Percentiles rank a stretch among this genome's conserved stretches.
These are phyloP conservation scores for Dentipellis fragilis DNA, from an alignment of 768 basidiomycete species.

Conservation along the genomic window DNA sequence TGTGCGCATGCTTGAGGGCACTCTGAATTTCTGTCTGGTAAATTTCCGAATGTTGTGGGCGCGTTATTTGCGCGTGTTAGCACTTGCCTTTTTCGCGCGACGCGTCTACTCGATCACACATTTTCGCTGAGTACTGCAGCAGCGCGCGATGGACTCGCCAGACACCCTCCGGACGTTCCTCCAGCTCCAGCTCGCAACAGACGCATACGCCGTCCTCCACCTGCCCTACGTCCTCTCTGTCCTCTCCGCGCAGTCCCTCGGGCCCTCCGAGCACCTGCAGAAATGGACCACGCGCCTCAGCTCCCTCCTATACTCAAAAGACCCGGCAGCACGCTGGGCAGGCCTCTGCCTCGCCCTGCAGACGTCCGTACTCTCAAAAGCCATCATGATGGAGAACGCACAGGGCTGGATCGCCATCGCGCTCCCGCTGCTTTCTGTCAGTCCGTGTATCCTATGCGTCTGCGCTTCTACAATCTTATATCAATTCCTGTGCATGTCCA, in stretches of 20 bases:
- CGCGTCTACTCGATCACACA: no score
- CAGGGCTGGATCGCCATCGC: conserved; percentile 62
- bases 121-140: no score
- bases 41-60: not conserved
- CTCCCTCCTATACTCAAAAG: conserved; percentile 69
- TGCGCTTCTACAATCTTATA: conserved; percentile 17
- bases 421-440: conserved; percentile 46
- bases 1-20: no score
- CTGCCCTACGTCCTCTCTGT: conserved; percentile 48
- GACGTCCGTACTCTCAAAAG: conserved; percentile 47
- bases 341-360: conserved; percentile 67
- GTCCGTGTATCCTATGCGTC: conserved; percentile 38
- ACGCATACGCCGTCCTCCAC: conserved; percentile 47
- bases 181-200: conserved; percentile 64
- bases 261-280: conserved; percentile 52
- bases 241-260: conserved; percentile 43
- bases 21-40: not conserved
- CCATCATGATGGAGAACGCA: conserved; percentile 57
- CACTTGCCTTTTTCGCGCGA: not conserved
- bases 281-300: conserved; percentile 74
- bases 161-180: conserved; percentile 56
- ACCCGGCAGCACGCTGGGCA: conserved; percentile 70
- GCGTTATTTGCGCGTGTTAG: not conserved
- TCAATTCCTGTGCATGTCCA: not conserved
- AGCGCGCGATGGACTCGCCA: not conserved